phyloP scores from a whole-genome alignment of 2,329 filamentous ascomycete species.

The Fonsecaea monophora region DNA sequence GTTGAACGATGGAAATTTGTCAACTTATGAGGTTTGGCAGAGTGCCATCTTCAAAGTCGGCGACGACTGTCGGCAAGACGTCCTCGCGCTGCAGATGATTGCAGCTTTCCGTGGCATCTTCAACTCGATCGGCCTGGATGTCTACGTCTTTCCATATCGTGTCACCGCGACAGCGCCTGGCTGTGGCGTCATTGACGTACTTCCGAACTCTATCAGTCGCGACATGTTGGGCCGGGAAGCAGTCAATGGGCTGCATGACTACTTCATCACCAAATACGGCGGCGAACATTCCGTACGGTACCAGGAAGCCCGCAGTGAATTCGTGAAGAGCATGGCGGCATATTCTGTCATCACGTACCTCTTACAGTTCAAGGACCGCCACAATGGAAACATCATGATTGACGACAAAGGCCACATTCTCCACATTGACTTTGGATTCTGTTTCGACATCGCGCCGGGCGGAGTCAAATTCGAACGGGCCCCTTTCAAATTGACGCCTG shows the following conservation, averaged over 20 bases:
- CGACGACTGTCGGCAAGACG: constrained; percentile 96
- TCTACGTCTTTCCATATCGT: constrained; percentile 95
- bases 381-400: constrained; percentile 99
- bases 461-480: constrained; percentile 97
- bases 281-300: constrained; percentile 94
- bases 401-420: constrained; percentile 96
- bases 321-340: constrained; percentile 98
- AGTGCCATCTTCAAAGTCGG: constrained; percentile 99
- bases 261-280: constrained; percentile 96
- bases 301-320: constrained; percentile 93
- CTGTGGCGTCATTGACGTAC: constrained; percentile 96
- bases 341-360: constrained; percentile 97
- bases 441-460: constrained; percentile 97
- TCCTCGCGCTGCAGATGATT: constrained; percentile 96
- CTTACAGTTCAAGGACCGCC: constrained; percentile 97
- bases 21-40: constrained; percentile 92
- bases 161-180: constrained; percentile 97
- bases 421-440: constrained; percentile 99
- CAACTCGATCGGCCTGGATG: constrained; percentile 90
- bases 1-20: constrained; percentile 39
- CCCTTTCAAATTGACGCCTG: constrained; percentile 94
- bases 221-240: constrained; percentile 99
- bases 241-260: constrained; percentile 97
- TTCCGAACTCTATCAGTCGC: constrained; percentile 96
- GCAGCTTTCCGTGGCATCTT: constrained; percentile 97